Base-by-base conservation (phyloP, 805 yeast species). In the Ogataea methanolica region DNA sequence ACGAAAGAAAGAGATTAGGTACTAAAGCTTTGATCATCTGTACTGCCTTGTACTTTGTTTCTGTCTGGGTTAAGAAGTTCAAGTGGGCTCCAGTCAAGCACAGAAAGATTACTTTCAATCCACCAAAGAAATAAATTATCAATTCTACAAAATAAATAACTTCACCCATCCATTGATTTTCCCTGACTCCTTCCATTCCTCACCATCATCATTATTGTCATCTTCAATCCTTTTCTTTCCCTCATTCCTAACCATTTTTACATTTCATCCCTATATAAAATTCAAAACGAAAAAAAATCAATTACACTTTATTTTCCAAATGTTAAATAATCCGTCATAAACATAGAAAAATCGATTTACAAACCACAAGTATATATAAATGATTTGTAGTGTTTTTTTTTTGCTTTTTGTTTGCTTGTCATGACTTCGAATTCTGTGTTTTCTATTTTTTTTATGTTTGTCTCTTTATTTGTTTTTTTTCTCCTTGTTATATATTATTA, bases 31-130 rank as follows among this genome's bases (percentile, higher is more conserved):
- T 94, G 57, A 76, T 91, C 62, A 78, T 90, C 55, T 68, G 85
- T 53, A 82, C 96, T 39, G 74, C 91, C 36, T 75, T 94, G 61
- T 89, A 83, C 79, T 80, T 88, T 63, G 60, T 90, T 51, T 79
- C 96, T 49, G 78, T 94, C 62, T 88, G 91, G 86, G 91, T 89
- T 58, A 94, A 94, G 86, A 88, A 87, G 75, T 92, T 90, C 89
- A 94, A 94, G 79, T 94, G 99, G 99, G 81, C 91, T 65, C 85
- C 90, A 63, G 80, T 94, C 74, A 91, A 91, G 83, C 87, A 82
- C 75, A 88, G 98, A 81, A 88, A 91, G 84, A 79, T 88, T 69
- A 82, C 83, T 65, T 94, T 84, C 81, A 85, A 80, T 75, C 96
- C 96, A 67, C 97, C 97, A 73, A 87, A 82, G 75, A 83, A 83